Evolutionary conservation across 202 grass and related monocot species (phyloP), one percentile per base, ranked within the genome.

Genomic region (Panicum virgatum): DNA sequence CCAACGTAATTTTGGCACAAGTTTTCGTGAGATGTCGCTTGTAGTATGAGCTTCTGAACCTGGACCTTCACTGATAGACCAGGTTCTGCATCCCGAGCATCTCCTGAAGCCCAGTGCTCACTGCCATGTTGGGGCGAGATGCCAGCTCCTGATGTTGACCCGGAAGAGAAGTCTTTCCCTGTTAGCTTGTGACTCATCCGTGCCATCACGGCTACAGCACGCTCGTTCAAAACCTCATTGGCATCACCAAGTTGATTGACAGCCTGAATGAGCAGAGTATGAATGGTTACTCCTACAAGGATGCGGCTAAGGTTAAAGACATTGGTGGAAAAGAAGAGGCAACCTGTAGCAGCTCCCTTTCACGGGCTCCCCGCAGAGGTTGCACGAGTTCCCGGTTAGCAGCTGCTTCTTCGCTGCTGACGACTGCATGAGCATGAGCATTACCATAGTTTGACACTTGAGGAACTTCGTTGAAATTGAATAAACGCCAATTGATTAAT

Each of bases 381-480:
- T 95, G 96, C 72, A 85, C 42, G 22, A 93, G 90, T 64, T 95
- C 90, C 75, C 72, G 86, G 69, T 78, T 93, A 58, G 81, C 25
- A 29, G 70, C 62, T 85, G 85, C 59, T 86, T 98, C 96, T 73
- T 98, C 96, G 53, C 87, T 85, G 83, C 77, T 98, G 26, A 97
- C 89, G 72, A 94, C 88, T 73, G 92, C 42, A 38, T 94, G 92
- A n/a, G n/a, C n/a, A n/a, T n/a, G n/a, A 44, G 89, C 68, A 70
- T 86, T 97, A 77, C 79, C 94, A 75, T 86, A 84, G 85, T 92
- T 93, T 40, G 92, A 73, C 86, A 93, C 88, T 98, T 98, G 96
- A 81, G 92, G 96, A 71, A 98, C 96, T 89, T 98, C 96, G 60
- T 93, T 98, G 80, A 98, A 98, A 91, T 96, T 96, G 87, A 98